Evolutionary conservation across 768 basidiomycete genomes (phyloP), one percentile per base, ranked within the genome.

Genomic region (Trametes maxima): DNA sequence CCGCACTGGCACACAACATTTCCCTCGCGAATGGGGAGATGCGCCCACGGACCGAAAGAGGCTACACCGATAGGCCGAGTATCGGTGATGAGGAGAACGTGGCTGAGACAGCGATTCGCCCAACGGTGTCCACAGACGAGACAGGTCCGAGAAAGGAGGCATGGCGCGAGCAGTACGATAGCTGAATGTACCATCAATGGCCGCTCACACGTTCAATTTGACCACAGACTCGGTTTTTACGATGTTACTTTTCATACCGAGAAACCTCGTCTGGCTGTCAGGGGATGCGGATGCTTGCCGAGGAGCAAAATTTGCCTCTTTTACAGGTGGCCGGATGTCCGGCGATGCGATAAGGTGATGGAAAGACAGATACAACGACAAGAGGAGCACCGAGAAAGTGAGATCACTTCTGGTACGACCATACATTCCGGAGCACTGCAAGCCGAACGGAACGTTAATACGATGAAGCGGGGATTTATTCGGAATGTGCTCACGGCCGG

Each of bases 381-480:
- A 67, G 51, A 68, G 66, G 54, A 51, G 49, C 57, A 56, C 57
- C 53, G 59, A 24, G 37, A 58, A 46, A 62, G 46, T 46, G 33
- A 33, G 61, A 61, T 84, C 88, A 98, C 83, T 96, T 95, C 83
- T 88, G 84, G 87, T 92, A 93, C 67, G 88, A 89, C 94, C 94
- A 98, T 74, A 94, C 94, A 77, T 94, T 94, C 75, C 92, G 88
- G 76, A 98, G 90, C 76, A 97, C 95, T 98, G 70, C 28, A 65
- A 25, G 8, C 28, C 28, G 11, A 36, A 24, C 44, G 11, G 24
- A 35, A 48, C 11, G 2, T 47, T 1, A 28, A 16, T 21, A 53
- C 44, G 36, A 58, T 0, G 44, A 45, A 35, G 57, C 24, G 21
- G 33, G 53, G 50, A 22, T 54, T 39, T 6, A 19, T 19, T 11